Evolutionary conservation across 345 rosid species (phyloP), one percentile per base, ranked within the genome.

Genomic region (Murraya koenigii): DNA sequence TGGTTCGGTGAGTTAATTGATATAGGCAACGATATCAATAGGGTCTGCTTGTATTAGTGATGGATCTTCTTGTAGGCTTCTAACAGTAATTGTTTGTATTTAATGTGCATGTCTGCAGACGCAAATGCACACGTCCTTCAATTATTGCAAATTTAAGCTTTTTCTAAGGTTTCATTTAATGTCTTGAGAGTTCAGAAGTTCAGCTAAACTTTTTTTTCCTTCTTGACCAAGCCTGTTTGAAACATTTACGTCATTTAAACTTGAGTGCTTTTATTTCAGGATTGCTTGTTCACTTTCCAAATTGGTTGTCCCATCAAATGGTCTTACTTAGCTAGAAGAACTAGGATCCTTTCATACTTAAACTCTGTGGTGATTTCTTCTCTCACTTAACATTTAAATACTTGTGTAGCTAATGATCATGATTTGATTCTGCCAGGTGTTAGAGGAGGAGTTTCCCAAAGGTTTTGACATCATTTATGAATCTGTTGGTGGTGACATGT

Each of bases 401-500:
- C 65, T 19, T 20, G 19, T 38, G 4, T 30, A 4, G 30, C 30
- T 61, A 41, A 68, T 41, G 71, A 25, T 52, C 38, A 30, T 52
- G 41, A 28, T 39, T 78, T 19, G 62, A 38, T 69, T 39, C 60
- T 80, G 7, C 25, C 92, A 96, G 99, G 95, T 92, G 78, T 84
- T 93, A 44, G 90, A 86, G 85, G 84, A 86, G 82, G 98, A 95
- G 83, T 95, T 86, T 72, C 95, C 98, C 28, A 88, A 88, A 78
- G 99, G 99, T 64, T 74, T 93, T 4, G 94, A 96, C 84, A 89
- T 92, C 70, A 85, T 89, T 76, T 96, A 96, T 20, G 99, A 96
- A 86, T 96, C 99, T 60, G 97, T 96, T 66, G 99, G 99, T 59
- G 98, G 99, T 59, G 86, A 89, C 80, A 91, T 96, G 98, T 91